Conservation (phyloP, 1,139 yeast genomes). For the Saccharomyces hybrid region DNA sequence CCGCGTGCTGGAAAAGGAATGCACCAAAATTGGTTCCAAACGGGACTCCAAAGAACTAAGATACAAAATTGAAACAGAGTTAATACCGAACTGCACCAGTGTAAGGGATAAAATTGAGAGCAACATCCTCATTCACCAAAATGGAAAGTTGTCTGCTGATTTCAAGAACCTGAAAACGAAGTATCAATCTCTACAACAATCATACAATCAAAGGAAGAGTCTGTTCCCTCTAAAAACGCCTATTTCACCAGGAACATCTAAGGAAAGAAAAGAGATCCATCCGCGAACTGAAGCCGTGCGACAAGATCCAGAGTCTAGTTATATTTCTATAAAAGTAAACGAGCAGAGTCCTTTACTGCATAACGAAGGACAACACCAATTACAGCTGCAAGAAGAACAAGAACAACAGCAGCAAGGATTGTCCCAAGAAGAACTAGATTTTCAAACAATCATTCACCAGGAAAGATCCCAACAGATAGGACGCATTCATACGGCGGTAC, state of each 20-base stretch:
- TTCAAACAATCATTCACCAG: slow-evolving; percentile 59
- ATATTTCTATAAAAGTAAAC: slow-evolving; percentile 34
- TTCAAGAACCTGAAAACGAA: slow-evolving; percentile 35
- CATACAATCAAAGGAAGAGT: slow-evolving; percentile 13
- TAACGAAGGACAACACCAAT: slow-evolving; percentile 23
- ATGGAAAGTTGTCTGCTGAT: slow-evolving; percentile 38
- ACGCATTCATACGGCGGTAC: slow-evolving; percentile 67
- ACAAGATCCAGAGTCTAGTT: slow-evolving; percentile 16
- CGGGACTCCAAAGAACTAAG: slow-evolving; percentile 44
- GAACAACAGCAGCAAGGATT: slow-evolving; percentile 28
- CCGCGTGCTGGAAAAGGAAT: slow-evolving; percentile 43
- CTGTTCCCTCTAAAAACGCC: slow-evolving; percentile 11
- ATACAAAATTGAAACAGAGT: slow-evolving; percentile 33
- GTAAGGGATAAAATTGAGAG: slow-evolving; percentile 23
- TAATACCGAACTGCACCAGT: slow-evolving; percentile 21
- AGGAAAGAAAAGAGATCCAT: slow-evolving; percentile 11
- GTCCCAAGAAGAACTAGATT: slow-evolving; percentile 59
- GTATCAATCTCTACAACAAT: neutral
- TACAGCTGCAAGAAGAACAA: slow-evolving; percentile 20
- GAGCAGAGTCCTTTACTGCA: slow-evolving; percentile 36
- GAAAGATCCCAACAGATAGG: slow-evolving; percentile 69
- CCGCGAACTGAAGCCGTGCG: slow-evolving; percentile 7
- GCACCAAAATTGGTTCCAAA: slow-evolving; percentile 48
- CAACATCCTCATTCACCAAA: slow-evolving; percentile 23
- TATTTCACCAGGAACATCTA: slow-evolving; percentile 1